Evolutionary conservation across 495 filamentous ascomycete genomes (phyloP).

Genomic region (Pseudevernia furfuracea): DNA sequence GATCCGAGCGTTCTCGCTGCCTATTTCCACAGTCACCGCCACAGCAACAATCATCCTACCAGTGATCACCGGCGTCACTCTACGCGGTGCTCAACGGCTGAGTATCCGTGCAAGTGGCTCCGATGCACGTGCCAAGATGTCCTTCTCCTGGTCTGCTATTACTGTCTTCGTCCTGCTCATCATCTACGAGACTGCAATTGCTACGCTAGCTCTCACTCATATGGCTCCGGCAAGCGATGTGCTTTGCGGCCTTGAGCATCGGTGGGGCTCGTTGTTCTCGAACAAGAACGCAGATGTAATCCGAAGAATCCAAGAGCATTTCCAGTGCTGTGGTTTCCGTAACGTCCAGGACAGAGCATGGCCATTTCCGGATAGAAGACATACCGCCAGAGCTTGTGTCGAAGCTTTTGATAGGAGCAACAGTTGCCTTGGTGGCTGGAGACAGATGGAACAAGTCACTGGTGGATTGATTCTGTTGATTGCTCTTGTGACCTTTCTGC

Average conservation of each 20-base stretch:
- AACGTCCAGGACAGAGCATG: constrained; percentile 21
- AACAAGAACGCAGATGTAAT: constrained; percentile 20
- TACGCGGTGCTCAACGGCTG: constrained; percentile 10
- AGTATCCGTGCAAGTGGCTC: constrained; percentile 3
- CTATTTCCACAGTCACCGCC: constrained; percentile 15
- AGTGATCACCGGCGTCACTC: constrained; percentile 21
- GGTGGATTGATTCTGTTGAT: constrained; percentile 30
- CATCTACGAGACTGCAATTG: constrained; percentile 28
- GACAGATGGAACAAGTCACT: constrained; percentile 26
- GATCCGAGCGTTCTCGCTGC: constrained; percentile 21
- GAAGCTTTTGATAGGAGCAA: constrained; percentile 17
- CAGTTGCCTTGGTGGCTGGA: constrained; percentile 30
- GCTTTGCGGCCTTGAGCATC: constrained; percentile 18
- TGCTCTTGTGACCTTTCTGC: constrained; percentile 25
- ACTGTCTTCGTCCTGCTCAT: constrained; percentile 19
- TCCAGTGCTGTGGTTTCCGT: constrained; percentile 26
- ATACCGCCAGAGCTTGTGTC: constrained; percentile 18
- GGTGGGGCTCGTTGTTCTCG: constrained; percentile 19
- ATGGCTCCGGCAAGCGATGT: constrained; percentile 17
- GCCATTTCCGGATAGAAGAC: constrained; percentile 21
- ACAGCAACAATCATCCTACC: constrained; percentile 25
- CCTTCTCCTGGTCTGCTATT: constrained; percentile 14
- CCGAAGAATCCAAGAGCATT: constrained; percentile 25
- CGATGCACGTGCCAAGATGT: background rate
- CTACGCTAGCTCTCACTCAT: constrained; percentile 25